These are phyloP conservation scores for Taiozyma sp. DNA, from an alignment of 1,139 yeast genomes.

Conservation along the genomic window DNA sequence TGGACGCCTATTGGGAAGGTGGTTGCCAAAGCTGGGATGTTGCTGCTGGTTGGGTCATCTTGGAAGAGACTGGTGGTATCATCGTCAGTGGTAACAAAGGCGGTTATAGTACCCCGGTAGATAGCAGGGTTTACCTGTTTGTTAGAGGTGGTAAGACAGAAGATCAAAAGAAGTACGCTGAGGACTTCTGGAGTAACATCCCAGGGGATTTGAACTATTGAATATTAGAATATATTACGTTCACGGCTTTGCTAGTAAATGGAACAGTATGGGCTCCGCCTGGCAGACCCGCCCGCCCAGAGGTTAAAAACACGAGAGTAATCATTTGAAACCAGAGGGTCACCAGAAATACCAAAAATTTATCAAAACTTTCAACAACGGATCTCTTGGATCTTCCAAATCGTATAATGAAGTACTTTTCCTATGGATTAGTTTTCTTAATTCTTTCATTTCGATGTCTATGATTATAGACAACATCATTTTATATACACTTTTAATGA, in stretches of 20 bases:
- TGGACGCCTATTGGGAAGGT: slow-evolving; percentile 62
- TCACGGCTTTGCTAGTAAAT: too few relatives aligned
- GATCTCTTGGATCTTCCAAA: too few relatives aligned
- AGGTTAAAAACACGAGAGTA: too few relatives aligned
- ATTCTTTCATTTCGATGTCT: too few relatives aligned
- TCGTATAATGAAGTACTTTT: too few relatives aligned
- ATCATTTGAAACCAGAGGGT: too few relatives aligned
- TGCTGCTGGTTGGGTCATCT: slow-evolving; percentile 60
- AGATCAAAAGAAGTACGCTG: slow-evolving; percentile 40
- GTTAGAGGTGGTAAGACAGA: slow-evolving; percentile 43
- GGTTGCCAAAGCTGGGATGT: slow-evolving; percentile 65
- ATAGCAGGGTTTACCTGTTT: slow-evolving; percentile 46
- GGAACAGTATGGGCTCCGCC: too few relatives aligned
- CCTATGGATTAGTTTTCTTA: too few relatives aligned
- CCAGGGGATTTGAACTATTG: slow-evolving; percentile 39
- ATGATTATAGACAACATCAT: background rate
- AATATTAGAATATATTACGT: background rate
- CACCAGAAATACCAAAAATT: too few relatives aligned
- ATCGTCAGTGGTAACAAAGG: slow-evolving; percentile 49
- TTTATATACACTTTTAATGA: background rate
- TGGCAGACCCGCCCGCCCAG: too few relatives aligned
- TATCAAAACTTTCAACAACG: too few relatives aligned
- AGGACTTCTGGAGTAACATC: slow-evolving; percentile 45
- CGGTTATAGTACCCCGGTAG: slow-evolving; percentile 42
- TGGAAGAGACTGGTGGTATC: slow-evolving; percentile 53